Conservation (phyloP, 441 rosid genomes). For the Corymbia calophylla region DNA sequence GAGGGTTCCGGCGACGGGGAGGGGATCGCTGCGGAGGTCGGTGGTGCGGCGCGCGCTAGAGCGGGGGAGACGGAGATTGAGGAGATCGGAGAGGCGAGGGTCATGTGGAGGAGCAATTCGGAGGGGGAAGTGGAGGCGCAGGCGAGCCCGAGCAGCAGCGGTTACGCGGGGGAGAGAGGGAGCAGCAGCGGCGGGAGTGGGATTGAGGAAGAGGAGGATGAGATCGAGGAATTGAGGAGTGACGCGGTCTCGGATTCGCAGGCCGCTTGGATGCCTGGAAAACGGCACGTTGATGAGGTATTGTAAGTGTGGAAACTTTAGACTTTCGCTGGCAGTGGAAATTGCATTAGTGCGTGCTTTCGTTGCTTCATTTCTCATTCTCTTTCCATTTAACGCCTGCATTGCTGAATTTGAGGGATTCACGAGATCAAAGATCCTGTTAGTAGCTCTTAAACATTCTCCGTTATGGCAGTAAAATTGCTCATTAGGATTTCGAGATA, state of each 20-base stretch:
- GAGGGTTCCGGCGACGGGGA: not conserved
- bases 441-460: not conserved
- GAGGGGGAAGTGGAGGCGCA: conserved; percentile 45
- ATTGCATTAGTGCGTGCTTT: not conserved
- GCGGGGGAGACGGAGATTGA: conserved; percentile 14
- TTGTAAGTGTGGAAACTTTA: not conserved
- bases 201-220: conserved; percentile 35
- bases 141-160: conserved; percentile 83
- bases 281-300: conserved; percentile 93
- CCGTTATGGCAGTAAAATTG: not conserved
- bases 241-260: conserved; percentile 32
- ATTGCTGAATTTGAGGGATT: not conserved
- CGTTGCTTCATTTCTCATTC: not conserved
- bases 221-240: conserved; percentile 47
- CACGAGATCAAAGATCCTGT: not conserved
- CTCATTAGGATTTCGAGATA: not conserved
- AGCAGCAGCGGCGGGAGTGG: conserved; percentile 56
- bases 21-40: not conserved
- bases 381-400: not conserved
- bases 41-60: not conserved
- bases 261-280: conserved; percentile 73
- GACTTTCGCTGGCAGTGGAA: not conserved
- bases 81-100: not conserved
- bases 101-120: conserved; percentile 28
- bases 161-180: conserved; percentile 93